Base-by-base conservation (phyloP, 140 eudicot species). In the Senecio squalidus region DNA sequence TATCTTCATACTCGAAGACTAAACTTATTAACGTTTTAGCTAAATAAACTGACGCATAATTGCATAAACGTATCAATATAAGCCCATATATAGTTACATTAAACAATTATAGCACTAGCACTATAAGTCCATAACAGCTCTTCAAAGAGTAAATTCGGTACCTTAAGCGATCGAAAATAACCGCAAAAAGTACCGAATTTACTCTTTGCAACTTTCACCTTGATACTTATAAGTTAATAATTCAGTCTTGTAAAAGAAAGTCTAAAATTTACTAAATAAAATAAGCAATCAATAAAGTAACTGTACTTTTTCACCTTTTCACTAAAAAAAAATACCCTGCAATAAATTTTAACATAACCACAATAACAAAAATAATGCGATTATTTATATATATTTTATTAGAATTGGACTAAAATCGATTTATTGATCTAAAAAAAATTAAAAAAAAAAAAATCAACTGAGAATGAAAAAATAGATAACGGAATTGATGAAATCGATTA, bases 1-100 rank as follows among this genome's bases (percentile, higher is more conserved):
- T 51, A 38, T 33, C 51, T 10, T 39, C 41, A 34, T 46, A 34
- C 34, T 53, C 43, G 58, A 64, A 25, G 18, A 53, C 71, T 53
- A 52, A 39, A 16, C 33, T 43, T 55, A 9, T 30, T 1, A 30
- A 6, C 9, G 9, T 30, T 6, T 30, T 9, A 25, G 3, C 15
- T 3, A 25, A 52, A 52, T 26, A 14, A 52, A 29, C 27, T 36
- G 48, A 30, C 54, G 18, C 30, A 43, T 47, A 29, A 34, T 44
- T 50, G 44, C 38, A 27, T 45, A 67, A 31, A 56, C 20, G n/a
- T 56, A 21, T 21, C 48, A 21, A 41, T 14, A 57, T 33, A n/a
- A 49, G 52, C 46, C 56, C 58, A 45, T 21, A 58, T 9, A 53
- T 21, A 29, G 47, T 36, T 36, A 10, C 13, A 36, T n/a, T n/a